These are phyloP conservation scores for Pleurotus cornucopiae DNA, from an alignment of 768 basidiomycete species.

Conservation along the genomic window DNA sequence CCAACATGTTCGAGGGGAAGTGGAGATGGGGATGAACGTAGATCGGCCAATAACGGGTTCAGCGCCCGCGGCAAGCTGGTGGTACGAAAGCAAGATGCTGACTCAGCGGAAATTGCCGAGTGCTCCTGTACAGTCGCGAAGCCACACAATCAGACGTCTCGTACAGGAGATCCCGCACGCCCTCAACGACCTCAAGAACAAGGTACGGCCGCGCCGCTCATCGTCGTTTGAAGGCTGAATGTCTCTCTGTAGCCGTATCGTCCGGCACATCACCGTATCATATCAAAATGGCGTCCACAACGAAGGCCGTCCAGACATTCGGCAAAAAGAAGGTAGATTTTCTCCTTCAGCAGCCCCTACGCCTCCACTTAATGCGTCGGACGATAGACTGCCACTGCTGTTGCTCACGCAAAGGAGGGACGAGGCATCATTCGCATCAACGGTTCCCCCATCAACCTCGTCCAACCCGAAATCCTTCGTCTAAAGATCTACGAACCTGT, in stretches of 20 bases:
- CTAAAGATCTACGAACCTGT: constrained; percentile 98
- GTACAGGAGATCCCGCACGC: constrained; percentile 18
- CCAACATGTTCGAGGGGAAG: background rate
- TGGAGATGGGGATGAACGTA: too few relatives aligned
- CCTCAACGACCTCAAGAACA: constrained; percentile 42
- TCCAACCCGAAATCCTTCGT: constrained; percentile 93
- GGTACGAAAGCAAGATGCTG: background rate
- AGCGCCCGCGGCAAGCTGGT: background rate
- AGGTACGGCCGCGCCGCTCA: constrained; percentile 25
- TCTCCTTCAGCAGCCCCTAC: background rate
- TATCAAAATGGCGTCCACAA: constrained; percentile 64
- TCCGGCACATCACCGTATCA: constrained; percentile 22
- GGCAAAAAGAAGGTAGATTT: constrained; percentile 96
- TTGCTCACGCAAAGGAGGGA: constrained; percentile 95
- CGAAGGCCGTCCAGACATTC: constrained; percentile 96
- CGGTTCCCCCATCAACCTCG: constrained; percentile 92
- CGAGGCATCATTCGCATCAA: constrained; percentile 96
- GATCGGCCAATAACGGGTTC: too few relatives aligned
- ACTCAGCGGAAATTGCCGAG: constrained; percentile 5
- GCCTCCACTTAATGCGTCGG: constrained; percentile 6
- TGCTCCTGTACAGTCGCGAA: constrained; percentile 3
- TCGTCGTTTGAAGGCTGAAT: constrained; percentile 8
- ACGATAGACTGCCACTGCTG: constrained; percentile 90
- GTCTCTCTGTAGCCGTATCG: constrained; percentile 15
- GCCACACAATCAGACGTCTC: background rate